phyloP scores from a whole-genome alignment of 2,329 filamentous ascomycete species.

The Colletotrichum echinochloae region DNA sequence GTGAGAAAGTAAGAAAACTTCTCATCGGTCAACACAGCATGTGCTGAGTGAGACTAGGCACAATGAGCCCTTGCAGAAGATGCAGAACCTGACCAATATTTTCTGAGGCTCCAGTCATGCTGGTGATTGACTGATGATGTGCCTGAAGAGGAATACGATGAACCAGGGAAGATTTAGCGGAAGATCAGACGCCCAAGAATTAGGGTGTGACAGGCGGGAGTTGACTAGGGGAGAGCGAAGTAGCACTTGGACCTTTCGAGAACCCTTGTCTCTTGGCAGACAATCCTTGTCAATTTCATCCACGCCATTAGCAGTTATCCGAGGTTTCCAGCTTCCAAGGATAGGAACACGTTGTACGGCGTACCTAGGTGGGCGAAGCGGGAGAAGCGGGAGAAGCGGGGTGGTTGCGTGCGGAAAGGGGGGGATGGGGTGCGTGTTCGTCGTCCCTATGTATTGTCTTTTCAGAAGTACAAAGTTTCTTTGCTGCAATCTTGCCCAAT shows the following conservation, averaged over 20 bases:
- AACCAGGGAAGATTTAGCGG: slow-evolving; percentile 6
- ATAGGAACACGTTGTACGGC: too few relatives aligned
- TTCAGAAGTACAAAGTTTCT: not conserved
- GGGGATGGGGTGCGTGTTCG: not conserved
- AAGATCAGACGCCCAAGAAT: slow-evolving; percentile 16
- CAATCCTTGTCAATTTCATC: slow-evolving; percentile 9
- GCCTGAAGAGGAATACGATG: slow-evolving; percentile 10
- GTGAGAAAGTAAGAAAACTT: slow-evolving; percentile 16
- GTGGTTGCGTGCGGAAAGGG: slow-evolving; percentile 7
- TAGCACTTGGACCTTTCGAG: not conserved
- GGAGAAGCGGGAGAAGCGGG: slow-evolving; percentile 7
- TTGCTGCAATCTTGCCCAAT: not conserved
- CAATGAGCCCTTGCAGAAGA: slow-evolving; percentile 30
- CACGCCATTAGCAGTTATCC: slow-evolving; percentile 32
- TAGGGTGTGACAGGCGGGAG: slow-evolving; percentile 16
- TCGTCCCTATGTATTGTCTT: not conserved
- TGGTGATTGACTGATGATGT: slow-evolving; percentile 34
- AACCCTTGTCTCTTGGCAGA: slow-evolving; percentile 1
- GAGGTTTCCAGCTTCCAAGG: slow-evolving; percentile 1
- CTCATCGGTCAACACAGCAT: slow-evolving; percentile 17
- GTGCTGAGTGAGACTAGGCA: slow-evolving; percentile 36
- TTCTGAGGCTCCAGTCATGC: slow-evolving; percentile 6
- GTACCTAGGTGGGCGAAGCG: too few relatives aligned
- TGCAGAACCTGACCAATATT: slow-evolving; percentile 31
- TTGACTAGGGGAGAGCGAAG: not conserved